These are phyloP conservation scores for Triticum monococcum DNA, from an alignment of 176 grass and related monocot genomes.

Conservation along the genomic window DNA sequence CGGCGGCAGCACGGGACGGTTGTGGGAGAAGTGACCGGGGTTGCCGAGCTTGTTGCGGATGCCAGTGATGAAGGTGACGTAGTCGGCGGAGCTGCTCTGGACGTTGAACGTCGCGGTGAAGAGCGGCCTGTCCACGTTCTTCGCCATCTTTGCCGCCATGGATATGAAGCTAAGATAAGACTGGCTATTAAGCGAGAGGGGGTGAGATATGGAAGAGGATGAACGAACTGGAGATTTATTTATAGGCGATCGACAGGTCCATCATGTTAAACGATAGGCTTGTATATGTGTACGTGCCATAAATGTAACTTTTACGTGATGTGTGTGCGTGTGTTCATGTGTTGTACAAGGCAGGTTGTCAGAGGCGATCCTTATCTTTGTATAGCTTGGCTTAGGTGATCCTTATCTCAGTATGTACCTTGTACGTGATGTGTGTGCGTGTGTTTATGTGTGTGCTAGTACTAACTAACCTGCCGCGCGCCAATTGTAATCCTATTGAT, in stretches of 20 bases:
- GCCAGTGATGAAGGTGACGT: background rate
- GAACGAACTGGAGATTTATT: background rate
- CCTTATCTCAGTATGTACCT: too few relatives aligned
- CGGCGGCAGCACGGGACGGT: constrained; percentile 27
- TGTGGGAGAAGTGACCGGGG: constrained; percentile 18
- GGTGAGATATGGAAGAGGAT: background rate
- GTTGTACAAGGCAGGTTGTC: too few relatives aligned
- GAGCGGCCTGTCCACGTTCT: background rate
- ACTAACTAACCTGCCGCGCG: too few relatives aligned
- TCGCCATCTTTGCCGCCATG: background rate
- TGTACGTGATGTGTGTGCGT: too few relatives aligned
- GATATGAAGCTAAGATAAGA: background rate
- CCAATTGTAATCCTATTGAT: too few relatives aligned
- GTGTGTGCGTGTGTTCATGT: too few relatives aligned
- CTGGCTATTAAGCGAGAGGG: background rate
- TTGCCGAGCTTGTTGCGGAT: background rate
- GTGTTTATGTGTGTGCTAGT: too few relatives aligned
- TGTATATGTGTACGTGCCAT: too few relatives aligned
- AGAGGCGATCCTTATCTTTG: too few relatives aligned
- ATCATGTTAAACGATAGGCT: background rate
- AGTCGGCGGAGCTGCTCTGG: background rate
- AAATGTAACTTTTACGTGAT: too few relatives aligned
- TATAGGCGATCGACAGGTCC: background rate
- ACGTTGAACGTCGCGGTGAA: constrained; percentile 28
- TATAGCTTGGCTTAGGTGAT: too few relatives aligned